Conservation (phyloP, 2,329 filamentous ascomycete species). For the Trichoderma asperellum region DNA sequence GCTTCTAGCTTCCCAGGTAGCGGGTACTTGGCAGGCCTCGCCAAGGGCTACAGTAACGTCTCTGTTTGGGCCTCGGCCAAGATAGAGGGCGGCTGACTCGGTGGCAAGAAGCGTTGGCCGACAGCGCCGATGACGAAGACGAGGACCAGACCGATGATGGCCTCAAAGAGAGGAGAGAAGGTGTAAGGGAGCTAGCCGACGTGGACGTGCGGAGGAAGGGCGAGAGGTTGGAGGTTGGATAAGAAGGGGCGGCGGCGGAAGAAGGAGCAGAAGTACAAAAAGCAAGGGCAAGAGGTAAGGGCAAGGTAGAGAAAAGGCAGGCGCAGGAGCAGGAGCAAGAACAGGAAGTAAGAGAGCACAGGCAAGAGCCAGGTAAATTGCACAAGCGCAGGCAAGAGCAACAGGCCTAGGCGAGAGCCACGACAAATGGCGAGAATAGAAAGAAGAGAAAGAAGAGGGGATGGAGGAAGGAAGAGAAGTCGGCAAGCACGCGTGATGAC, state of each 20-base stretch:
- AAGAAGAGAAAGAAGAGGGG: background rate
- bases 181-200: constrained; percentile 25
- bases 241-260: background rate
- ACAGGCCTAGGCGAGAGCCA: background rate
- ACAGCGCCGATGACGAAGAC: constrained; percentile 1
- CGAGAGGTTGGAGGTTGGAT: constrained; percentile 7
- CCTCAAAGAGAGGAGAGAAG: background rate
- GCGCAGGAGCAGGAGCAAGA: background rate
- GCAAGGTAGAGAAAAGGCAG: background rate
- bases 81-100: background rate
- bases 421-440: background rate
- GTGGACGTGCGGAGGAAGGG: constrained; percentile 18
- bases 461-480: background rate
- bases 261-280: background rate
- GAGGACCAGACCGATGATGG: background rate
- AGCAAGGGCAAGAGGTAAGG: background rate
- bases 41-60: background rate
- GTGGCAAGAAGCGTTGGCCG: background rate
- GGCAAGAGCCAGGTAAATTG: too few species aligned
- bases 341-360: background rate
- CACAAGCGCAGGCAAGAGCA: background rate
- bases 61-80: background rate
- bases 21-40: background rate
- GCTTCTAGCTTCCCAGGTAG: background rate
- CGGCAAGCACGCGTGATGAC: constrained; percentile 12